phyloP scores from a whole-genome alignment of 352 stramenopile species.

The Phytophthora litchii region DNA sequence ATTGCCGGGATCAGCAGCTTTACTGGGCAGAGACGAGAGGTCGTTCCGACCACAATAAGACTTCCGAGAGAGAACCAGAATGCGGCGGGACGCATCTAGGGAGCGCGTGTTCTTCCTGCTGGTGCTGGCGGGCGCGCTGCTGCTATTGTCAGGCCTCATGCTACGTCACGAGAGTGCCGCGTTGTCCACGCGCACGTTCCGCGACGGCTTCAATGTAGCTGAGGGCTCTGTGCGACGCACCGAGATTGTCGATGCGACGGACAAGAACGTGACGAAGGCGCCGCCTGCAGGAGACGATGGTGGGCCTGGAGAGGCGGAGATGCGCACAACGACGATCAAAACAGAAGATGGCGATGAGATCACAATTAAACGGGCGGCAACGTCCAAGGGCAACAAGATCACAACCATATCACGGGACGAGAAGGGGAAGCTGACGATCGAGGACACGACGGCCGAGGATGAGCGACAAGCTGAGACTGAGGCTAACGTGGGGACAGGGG shows the following conservation, averaged over 20 bases:
- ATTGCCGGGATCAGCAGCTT: slow-evolving; percentile 1
- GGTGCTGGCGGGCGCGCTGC: slow-evolving; percentile 51
- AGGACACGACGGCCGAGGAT: slow-evolving; percentile 37
- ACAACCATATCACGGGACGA: slow-evolving; percentile 76
- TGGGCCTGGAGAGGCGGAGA: slow-evolving; percentile 24
- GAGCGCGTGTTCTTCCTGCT: slow-evolving; percentile 65
- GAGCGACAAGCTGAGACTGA: slow-evolving; percentile 3
- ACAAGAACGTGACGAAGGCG: slow-evolving; percentile 16
- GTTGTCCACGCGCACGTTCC: slow-evolving; percentile 55
- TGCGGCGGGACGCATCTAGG: slow-evolving; percentile 41
- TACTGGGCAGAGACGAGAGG: slow-evolving; percentile 7
- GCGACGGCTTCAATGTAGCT: slow-evolving; percentile 78
- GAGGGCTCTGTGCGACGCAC: slow-evolving; percentile 47
- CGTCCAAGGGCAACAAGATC: slow-evolving; percentile 66
- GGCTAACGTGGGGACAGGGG: too few species aligned
- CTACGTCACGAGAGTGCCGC: slow-evolving; percentile 51
- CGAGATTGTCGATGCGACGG: slow-evolving; percentile 36
- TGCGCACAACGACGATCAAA: slow-evolving; percentile 74
- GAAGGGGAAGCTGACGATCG: slow-evolving; percentile 79
- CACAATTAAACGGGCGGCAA: slow-evolving; percentile 69
- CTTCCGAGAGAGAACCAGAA: slow-evolving; percentile 8
- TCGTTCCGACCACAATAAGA: slow-evolving; percentile 26
- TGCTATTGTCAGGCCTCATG: slow-evolving; percentile 68
- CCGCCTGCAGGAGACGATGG: slow-evolving; percentile 10
- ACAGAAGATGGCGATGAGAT: slow-evolving; percentile 80